phyloP scores from a whole-genome alignment of 441 rosid species.

The Mallotus repandus region DNA sequence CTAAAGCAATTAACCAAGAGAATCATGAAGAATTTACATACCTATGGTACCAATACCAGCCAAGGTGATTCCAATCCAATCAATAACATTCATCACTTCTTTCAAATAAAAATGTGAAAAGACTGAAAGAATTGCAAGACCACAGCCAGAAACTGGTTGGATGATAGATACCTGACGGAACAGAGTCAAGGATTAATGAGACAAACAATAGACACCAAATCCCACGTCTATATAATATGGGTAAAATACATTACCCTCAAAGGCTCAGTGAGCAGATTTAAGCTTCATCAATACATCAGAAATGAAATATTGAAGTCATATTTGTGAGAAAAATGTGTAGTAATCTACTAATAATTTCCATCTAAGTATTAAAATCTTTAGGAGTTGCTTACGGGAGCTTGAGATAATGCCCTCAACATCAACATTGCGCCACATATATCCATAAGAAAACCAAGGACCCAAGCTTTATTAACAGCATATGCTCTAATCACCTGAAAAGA shows the following conservation, averaged over 20 bases:
- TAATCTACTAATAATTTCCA: not conserved
- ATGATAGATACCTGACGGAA: slow-evolving; percentile 79
- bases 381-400: slow-evolving; percentile 66
- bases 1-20: slow-evolving; percentile 8
- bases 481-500: slow-evolving; percentile 75
- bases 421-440: slow-evolving; percentile 88
- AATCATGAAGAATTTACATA: slow-evolving; percentile 33
- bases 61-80: slow-evolving; percentile 91
- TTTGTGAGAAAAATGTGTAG: not conserved
- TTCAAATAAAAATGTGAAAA: slow-evolving; percentile 94
- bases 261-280: too few relatives aligned
- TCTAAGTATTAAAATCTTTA: not conserved
- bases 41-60: slow-evolving; percentile 98
- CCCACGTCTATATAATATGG: not conserved
- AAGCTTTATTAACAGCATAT: slow-evolving; percentile 77
- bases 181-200: slow-evolving; percentile 14
- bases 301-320: not conserved
- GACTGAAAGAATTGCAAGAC: slow-evolving; percentile 87
- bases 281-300: not conserved
- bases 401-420: slow-evolving; percentile 90
- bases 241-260: not conserved
- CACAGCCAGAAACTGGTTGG: slow-evolving; percentile 98
- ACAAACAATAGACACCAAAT: slow-evolving; percentile 4
- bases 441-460: slow-evolving; percentile 88
- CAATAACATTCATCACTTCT: slow-evolving; percentile 90